phyloP scores from a whole-genome alignment of 768 basidiomycete genomes.

The Harrya chromipes region DNA sequence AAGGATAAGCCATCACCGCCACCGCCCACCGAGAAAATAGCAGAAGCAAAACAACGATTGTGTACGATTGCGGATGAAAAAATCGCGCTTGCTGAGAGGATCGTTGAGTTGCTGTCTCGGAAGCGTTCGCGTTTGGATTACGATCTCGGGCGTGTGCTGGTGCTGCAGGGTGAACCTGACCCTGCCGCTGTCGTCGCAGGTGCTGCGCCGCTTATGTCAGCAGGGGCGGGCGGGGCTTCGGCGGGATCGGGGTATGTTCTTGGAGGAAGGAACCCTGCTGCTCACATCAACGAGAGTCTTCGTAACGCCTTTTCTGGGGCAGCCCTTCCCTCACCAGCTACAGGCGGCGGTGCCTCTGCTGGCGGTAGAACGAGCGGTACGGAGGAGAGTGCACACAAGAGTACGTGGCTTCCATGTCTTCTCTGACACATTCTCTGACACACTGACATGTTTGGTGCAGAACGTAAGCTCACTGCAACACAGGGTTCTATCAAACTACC shows the following conservation, averaged over 20 bases:
- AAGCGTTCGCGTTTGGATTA: constrained; percentile 47
- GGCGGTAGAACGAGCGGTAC: constrained; percentile 15
- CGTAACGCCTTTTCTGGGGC: constrained; percentile 34
- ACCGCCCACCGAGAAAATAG: constrained; percentile 31
- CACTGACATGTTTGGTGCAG: constrained; percentile 12
- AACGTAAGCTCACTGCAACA: constrained; percentile 28
- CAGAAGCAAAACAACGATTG: constrained; percentile 26
- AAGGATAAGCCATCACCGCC: constrained; percentile 33
- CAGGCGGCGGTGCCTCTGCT: not conserved
- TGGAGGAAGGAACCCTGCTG: constrained; percentile 37
- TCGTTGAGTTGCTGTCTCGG: constrained; percentile 42
- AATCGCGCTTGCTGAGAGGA: constrained; percentile 40
- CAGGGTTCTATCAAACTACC: constrained; percentile 34
- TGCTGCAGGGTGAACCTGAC: constrained; percentile 43
- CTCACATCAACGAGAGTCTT: constrained; percentile 39
- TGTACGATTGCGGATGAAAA: constrained; percentile 41
- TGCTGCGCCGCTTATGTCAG: constrained; percentile 22
- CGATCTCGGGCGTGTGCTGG: constrained; percentile 43
- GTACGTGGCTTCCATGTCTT: constrained; percentile 13
- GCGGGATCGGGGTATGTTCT: constrained; percentile 28
- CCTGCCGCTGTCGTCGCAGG: constrained; percentile 32
- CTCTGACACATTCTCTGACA: not conserved
- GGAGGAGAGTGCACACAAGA: constrained; percentile 31
- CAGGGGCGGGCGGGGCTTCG: constrained; percentile 8
- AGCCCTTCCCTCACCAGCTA: constrained; percentile 19